Evolutionary conservation across 1,139 yeast genomes (phyloP).

Genomic region (Ogataea hybrid): DNA sequence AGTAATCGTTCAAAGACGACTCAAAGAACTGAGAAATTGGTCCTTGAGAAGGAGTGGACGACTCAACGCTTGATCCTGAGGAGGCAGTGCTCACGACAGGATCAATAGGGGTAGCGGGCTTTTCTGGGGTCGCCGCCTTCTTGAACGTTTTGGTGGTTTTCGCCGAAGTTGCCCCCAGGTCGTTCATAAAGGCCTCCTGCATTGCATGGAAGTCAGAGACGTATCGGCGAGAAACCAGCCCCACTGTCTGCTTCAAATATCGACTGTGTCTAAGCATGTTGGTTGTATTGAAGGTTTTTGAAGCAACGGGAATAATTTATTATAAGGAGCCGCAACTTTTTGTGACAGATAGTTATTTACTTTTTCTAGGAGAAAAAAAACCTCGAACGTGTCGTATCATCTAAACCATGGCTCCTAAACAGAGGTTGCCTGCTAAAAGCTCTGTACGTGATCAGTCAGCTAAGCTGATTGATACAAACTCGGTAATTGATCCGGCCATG

Average conservation of each 20-base stretch:
- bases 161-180: constrained; percentile 3
- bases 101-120: neutral
- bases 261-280: neutral
- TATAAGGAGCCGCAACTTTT: neutral
- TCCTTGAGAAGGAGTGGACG: constrained; percentile 9
- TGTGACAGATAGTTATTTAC: constrained; percentile 6
- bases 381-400: constrained; percentile 11
- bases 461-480: constrained; percentile 11
- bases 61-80: neutral
- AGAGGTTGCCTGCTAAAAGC: constrained; percentile 14
- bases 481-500: constrained; percentile 22
- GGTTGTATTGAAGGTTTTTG: neutral
- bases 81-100: neutral
- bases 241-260: neutral
- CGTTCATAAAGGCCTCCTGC: constrained; percentile 29
- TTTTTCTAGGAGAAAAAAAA: neutral
- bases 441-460: neutral
- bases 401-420: constrained; percentile 19
- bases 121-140: constrained; percentile 3
- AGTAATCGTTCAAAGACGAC: constrained; percentile 25
- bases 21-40: constrained; percentile 18
- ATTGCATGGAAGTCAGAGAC: constrained; percentile 27
- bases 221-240: neutral
- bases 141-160: constrained; percentile 2
- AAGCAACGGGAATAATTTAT: neutral